Evolutionary conservation across 2,329 filamentous ascomycete species (phyloP), one percentile per base, ranked within the genome.

Genomic region (Cladobotryum mycophilum): DNA sequence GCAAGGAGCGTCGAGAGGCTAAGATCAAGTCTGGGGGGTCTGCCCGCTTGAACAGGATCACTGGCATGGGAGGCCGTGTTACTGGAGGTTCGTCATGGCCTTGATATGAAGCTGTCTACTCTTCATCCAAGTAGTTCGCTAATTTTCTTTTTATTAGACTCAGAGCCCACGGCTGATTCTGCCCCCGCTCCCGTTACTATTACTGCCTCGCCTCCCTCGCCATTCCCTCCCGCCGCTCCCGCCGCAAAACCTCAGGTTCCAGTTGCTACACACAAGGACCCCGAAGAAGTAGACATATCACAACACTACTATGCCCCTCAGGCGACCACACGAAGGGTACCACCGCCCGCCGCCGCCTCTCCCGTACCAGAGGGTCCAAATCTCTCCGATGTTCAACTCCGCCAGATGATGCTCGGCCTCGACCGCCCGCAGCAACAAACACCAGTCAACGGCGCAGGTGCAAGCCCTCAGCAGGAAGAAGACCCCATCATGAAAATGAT

Each of bases 261-360:
- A 22, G 17, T 44, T 38, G 36, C 36, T 38, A 18, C 64, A 66
- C 25, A 78, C 60, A 81, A 76, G 51, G 85, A 88, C 60, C 87
- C 87, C 5, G 86, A 84, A 5, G 88, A 90, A 66, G 78, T 89
- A 56, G 87, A 91, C 65, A 89, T 92, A 58, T 88, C 85, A n/a
- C 70, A 85, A 56, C 85, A 88, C 69, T 84, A 78, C 67, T 87
- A 86, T 67, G 68, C 76, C 34, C 84, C 83, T 1, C 67, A 71
- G 20, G 68, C 70, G 9, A 55, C 60, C 7, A 45, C 47, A 7
- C 54, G 59, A 13, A 60, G 54, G 22, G 40, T 52, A 25, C 53
- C 70, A 18, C 68, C 71, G 47, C 61, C 72, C 47, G 59, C 67
- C 33, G 55, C 64, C 33, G 47, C 56, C 4, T 54, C 62, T 37